Evolutionary conservation across 1,284 basidiomycete species (phyloP).

Genomic region (Schizophyllum amplum): DNA sequence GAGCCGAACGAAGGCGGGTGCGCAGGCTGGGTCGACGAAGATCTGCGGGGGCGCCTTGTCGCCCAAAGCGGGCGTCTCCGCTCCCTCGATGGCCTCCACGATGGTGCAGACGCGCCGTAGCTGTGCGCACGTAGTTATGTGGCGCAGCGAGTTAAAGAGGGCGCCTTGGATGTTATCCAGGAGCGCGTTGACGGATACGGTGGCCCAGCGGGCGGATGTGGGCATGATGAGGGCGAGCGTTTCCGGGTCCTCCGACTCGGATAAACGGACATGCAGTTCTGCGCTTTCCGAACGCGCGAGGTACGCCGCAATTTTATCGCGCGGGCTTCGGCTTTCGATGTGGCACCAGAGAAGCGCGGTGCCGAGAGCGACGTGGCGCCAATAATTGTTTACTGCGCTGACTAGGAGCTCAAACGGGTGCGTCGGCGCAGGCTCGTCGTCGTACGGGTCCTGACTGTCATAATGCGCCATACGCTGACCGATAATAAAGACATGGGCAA

Average conservation of each 20-base stretch:
- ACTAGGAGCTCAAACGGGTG: neutral
- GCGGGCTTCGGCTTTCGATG: neutral
- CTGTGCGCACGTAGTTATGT: neutral
- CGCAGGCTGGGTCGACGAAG: neutral
- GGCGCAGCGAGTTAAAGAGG: neutral
- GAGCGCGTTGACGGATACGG: neutral
- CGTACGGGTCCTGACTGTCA: neutral
- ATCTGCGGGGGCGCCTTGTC: neutral
- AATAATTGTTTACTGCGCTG: neutral
- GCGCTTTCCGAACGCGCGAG: neutral
- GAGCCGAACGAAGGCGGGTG: neutral
- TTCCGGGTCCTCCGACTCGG: neutral
- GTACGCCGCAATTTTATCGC: neutral
- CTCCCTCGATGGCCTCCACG: neutral
- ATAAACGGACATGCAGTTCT: neutral
- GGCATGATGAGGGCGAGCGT: neutral
- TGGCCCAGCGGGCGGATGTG: neutral
- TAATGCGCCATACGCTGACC: neutral
- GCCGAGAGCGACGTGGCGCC: neutral
- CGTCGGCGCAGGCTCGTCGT: neutral
- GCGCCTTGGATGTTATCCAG: neutral
- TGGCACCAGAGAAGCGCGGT: neutral
- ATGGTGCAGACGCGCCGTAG: neutral
- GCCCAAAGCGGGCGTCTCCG: neutral
- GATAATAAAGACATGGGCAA: neutral